Evolutionary conservation across 345 rosid genomes (phyloP).

Genomic region (Gossypium mustelinum): DNA sequence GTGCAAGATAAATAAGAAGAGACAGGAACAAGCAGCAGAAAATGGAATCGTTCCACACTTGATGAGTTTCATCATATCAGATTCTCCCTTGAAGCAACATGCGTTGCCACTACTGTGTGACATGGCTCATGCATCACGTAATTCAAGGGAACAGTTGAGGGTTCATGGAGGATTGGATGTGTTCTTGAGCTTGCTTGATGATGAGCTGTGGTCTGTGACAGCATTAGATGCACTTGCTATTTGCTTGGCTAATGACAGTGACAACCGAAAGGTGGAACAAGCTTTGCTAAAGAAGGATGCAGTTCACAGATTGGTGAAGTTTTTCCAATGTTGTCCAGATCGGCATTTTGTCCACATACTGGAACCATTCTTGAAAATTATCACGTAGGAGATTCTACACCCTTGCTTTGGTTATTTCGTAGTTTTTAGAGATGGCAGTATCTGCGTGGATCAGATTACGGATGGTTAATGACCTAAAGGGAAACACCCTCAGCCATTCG

Average conservation of each 20-base stretch:
- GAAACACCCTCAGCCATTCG: not conserved
- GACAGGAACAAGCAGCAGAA: conserved; percentile 99
- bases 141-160: conserved; percentile 93
- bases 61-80: conserved; percentile 76
- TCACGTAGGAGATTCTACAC: conserved; percentile 51
- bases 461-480: not conserved
- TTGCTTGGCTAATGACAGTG: conserved; percentile 97
- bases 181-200: conserved; percentile 84
- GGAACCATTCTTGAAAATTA: conserved; percentile 98
- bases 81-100: conserved; percentile 68
- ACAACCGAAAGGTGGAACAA: conserved; percentile 91
- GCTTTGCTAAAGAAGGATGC: conserved; percentile 88
- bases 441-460: not conserved
- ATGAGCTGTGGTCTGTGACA: conserved; percentile 80
- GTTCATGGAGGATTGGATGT: conserved; percentile 97
- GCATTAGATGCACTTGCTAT: conserved; percentile 96
- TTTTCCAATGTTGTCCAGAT: conserved; percentile 93
- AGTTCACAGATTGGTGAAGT: conserved; percentile 77
- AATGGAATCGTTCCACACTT: conserved; percentile 98
- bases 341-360: conserved; percentile 89
- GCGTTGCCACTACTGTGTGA: conserved; percentile 94
- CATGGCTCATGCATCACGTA: conserved; percentile 99
- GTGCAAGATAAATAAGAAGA: conserved; percentile 98
- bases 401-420: conserved; percentile 6
- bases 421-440: not conserved